These are phyloP conservation scores for Exophiala aquamarina DNA, from an alignment of 2,329 filamentous ascomycete genomes.

Conservation along the genomic window DNA sequence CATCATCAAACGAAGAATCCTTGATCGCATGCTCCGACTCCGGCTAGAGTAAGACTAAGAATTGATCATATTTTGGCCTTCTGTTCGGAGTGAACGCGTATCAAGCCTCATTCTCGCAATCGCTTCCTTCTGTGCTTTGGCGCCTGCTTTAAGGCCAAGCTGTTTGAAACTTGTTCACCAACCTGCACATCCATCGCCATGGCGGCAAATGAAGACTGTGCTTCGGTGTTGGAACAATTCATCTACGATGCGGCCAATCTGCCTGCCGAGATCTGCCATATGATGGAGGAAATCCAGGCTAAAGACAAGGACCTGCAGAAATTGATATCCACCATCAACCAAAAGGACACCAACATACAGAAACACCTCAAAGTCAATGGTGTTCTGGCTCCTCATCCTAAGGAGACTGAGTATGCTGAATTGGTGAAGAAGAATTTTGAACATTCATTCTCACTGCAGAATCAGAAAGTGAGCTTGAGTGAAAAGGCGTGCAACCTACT, in stretches of 20 bases:
- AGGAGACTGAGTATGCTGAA: slow-evolving; percentile 62
- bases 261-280: slow-evolving; percentile 63
- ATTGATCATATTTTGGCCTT: too few species aligned
- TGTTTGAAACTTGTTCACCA: too few species aligned
- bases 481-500: slow-evolving; percentile 61
- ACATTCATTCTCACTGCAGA: slow-evolving; percentile 56
- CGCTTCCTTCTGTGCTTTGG: too few species aligned
- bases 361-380: slow-evolving; percentile 66
- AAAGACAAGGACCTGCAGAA: slow-evolving; percentile 63
- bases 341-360: slow-evolving; percentile 61
- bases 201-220: slow-evolving; percentile 59
- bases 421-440: slow-evolving; percentile 59
- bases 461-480: slow-evolving; percentile 61
- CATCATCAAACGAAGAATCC: too few species aligned
- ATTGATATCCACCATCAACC: slow-evolving; percentile 55
- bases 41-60: too few species aligned
- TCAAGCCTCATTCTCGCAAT: too few species aligned
- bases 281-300: slow-evolving; percentile 66
- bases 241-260: slow-evolving; percentile 65
- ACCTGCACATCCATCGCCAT: slow-evolving; percentile 32
- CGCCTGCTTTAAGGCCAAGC: too few species aligned
- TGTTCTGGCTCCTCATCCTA: slow-evolving; percentile 60
- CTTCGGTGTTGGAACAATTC: slow-evolving; percentile 64
- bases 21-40: too few species aligned
- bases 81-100: too few species aligned